These are phyloP conservation scores for Hypomyces rosellus DNA, from an alignment of 2,329 filamentous ascomycete species.

Conservation along the genomic window DNA sequence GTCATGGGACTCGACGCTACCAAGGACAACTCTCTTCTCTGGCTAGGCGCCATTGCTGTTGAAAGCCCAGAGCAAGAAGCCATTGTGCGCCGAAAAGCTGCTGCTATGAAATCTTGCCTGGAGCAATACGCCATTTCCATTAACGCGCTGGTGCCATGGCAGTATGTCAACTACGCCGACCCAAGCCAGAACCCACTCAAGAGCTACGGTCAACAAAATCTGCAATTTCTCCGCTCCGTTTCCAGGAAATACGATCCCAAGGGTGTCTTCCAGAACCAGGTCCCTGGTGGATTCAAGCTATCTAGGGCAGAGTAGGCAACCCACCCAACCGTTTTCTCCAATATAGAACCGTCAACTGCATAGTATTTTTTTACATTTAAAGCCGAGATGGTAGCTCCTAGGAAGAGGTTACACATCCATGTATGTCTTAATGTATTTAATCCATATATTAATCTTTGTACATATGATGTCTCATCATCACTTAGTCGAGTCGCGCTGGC, in stretches of 20 bases:
- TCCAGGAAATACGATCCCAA: constrained; percentile 7
- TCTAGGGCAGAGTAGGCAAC: neutral
- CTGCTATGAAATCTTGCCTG: neutral
- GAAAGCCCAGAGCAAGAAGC: neutral
- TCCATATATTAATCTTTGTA: too few relatives aligned
- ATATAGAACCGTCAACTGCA: too few relatives aligned
- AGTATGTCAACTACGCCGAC: constrained; percentile 10
- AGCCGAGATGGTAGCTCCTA: too few relatives aligned
- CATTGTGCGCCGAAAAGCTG: neutral
- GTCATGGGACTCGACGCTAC: neutral
- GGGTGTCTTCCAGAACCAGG: constrained; percentile 8
- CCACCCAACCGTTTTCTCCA: too few relatives aligned
- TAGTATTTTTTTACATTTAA: too few relatives aligned
- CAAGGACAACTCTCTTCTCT: neutral
- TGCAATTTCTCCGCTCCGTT: neutral
- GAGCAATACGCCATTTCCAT: neutral
- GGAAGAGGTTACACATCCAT: too few relatives aligned
- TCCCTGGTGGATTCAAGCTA: constrained; percentile 2
- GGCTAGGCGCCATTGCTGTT: neutral
- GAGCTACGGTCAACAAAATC: constrained; percentile 9
- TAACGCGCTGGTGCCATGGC: neutral
- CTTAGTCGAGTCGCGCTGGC: too few relatives aligned
- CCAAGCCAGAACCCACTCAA: constrained; percentile 1
- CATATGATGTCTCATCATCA: too few relatives aligned
- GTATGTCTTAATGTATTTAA: too few relatives aligned